Evolutionary conservation across 164 flowering plant genomes (phyloP).

Genomic region (Piper betle): DNA sequence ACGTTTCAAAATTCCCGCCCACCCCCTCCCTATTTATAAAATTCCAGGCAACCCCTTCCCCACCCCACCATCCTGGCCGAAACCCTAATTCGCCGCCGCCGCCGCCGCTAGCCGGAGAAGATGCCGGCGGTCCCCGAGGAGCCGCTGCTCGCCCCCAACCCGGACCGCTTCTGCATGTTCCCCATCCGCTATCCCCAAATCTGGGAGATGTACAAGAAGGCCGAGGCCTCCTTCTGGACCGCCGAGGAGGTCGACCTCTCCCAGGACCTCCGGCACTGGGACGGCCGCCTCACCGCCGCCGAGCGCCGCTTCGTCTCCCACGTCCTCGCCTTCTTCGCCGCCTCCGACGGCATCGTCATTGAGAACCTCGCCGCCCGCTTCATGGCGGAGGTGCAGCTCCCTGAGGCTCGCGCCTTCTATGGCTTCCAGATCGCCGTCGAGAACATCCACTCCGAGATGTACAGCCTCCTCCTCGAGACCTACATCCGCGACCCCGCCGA

Average conservation of each 20-base stretch:
- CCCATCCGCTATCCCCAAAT: slow-evolving; percentile 52
- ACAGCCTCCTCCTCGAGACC: slow-evolving; percentile 88
- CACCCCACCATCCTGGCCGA: too few species aligned
- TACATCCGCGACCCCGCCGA: slow-evolving; percentile 62
- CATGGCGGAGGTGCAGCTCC: slow-evolving; percentile 61
- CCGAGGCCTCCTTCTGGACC: slow-evolving; percentile 76
- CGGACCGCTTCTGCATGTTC: slow-evolving; percentile 68
- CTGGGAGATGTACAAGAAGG: slow-evolving; percentile 97
- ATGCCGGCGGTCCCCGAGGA: slow-evolving; percentile 19
- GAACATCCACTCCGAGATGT: slow-evolving; percentile 93
- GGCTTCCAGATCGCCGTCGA: slow-evolving; percentile 88
- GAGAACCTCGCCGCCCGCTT: slow-evolving; percentile 84
- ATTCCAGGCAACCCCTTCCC: too few species aligned
- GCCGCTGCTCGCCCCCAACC: slow-evolving; percentile 41
- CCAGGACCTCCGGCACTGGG: slow-evolving; percentile 62
- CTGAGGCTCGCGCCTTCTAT: slow-evolving; percentile 82
- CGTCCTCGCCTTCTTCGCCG: slow-evolving; percentile 77
- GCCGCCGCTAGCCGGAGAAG: too few species aligned
- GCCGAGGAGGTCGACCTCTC: slow-evolving; percentile 93
- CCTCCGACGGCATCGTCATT: slow-evolving; percentile 88
- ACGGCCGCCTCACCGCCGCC: slow-evolving; percentile 24
- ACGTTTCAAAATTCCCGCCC: too few species aligned
- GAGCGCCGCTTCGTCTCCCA: slow-evolving; percentile 75
- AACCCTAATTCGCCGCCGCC: too few species aligned
- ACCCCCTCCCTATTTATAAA: too few species aligned